These are phyloP conservation scores for Plicaturopsis crispa DNA, from an alignment of 768 basidiomycete species.

Conservation along the genomic window DNA sequence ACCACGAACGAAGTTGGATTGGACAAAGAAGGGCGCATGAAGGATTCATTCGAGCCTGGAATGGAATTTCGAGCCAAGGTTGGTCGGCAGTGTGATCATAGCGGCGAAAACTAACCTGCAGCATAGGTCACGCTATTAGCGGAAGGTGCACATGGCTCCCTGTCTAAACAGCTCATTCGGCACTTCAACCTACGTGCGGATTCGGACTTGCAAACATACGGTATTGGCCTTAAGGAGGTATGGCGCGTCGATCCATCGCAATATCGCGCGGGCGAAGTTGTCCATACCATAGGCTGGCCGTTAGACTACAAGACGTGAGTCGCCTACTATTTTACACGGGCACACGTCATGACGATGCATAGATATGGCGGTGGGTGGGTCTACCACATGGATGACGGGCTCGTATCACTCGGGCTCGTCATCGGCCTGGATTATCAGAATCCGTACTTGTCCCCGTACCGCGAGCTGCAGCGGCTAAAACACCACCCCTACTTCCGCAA, in stretches of 20 bases:
- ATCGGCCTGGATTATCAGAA: slow-evolving; percentile 93
- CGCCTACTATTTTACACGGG: too few species aligned
- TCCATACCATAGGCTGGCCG: slow-evolving; percentile 95
- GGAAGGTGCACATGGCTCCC: slow-evolving; percentile 90
- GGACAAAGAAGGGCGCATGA: slow-evolving; percentile 65
- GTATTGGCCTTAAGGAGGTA: slow-evolving; percentile 93
- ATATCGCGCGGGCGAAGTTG: slow-evolving; percentile 66
- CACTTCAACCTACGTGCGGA: slow-evolving; percentile 62
- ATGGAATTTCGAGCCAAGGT: slow-evolving; percentile 92
- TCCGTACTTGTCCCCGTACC: slow-evolving; percentile 86
- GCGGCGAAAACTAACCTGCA: too few species aligned
- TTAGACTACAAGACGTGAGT: slow-evolving; percentile 67
- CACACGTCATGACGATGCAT: too few species aligned
- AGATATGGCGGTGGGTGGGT: slow-evolving; percentile 94
- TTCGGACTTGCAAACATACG: slow-evolving; percentile 87
- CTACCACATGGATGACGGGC: slow-evolving; percentile 91
- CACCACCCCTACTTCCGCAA: slow-evolving; percentile 88
- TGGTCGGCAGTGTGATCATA: too few species aligned
- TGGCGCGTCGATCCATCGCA: slow-evolving; percentile 73
- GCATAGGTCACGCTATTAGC: slow-evolving; percentile 90
- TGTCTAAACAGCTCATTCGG: slow-evolving; percentile 72
- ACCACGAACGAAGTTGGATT: slow-evolving; percentile 93
- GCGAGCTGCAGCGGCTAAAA: slow-evolving; percentile 89
- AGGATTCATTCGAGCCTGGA: slow-evolving; percentile 89
- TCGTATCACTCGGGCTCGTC: slow-evolving; percentile 87